phyloP scores from a whole-genome alignment of 2,329 filamentous ascomycete species.

The Sclerotinia glacialis region DNA sequence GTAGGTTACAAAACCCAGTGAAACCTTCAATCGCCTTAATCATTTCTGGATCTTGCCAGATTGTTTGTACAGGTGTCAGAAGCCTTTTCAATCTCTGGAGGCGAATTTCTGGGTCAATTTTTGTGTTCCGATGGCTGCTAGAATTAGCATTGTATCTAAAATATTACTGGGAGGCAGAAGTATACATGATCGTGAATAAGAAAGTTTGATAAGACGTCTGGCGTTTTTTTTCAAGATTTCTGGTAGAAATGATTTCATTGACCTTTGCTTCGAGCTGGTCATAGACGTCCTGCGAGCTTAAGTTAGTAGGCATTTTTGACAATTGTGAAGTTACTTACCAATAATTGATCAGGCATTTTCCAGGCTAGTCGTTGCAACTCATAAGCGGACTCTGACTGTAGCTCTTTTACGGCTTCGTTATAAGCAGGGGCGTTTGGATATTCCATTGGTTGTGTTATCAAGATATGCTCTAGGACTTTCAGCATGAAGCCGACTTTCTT shows the following conservation, averaged over 20 bases:
- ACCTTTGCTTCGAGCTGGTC: slow-evolving; percentile 82
- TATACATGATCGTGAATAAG: slow-evolving; percentile 84
- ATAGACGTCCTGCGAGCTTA: slow-evolving; percentile 63
- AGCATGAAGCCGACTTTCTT: slow-evolving; percentile 79
- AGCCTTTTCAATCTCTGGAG: slow-evolving; percentile 72
- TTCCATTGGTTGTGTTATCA: slow-evolving; percentile 76
- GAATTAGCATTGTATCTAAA: slow-evolving; percentile 1
- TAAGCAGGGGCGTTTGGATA: slow-evolving; percentile 69
- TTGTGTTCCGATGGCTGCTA: slow-evolving; percentile 73
- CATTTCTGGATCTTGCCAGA: slow-evolving; percentile 74
- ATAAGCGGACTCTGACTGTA: slow-evolving; percentile 79
- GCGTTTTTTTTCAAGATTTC: slow-evolving; percentile 75
- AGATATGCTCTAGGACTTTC: slow-evolving; percentile 84
- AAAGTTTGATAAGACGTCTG: slow-evolving; percentile 86
- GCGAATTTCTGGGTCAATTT: slow-evolving; percentile 68
- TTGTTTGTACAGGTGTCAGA: slow-evolving; percentile 73
- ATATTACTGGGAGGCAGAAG: slow-evolving; percentile 16
- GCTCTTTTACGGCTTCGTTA: slow-evolving; percentile 84
- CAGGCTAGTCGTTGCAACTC: slow-evolving; percentile 86
- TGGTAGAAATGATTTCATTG: slow-evolving; percentile 71
- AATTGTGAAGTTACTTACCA: slow-evolving; percentile 44
- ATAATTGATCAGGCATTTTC: slow-evolving; percentile 85
- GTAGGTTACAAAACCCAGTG: slow-evolving; percentile 71
- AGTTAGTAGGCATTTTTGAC: slow-evolving; percentile 26
- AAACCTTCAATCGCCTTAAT: slow-evolving; percentile 70